Conservation (phyloP, 495 filamentous ascomycete species). For the Penicillium steckii region DNA sequence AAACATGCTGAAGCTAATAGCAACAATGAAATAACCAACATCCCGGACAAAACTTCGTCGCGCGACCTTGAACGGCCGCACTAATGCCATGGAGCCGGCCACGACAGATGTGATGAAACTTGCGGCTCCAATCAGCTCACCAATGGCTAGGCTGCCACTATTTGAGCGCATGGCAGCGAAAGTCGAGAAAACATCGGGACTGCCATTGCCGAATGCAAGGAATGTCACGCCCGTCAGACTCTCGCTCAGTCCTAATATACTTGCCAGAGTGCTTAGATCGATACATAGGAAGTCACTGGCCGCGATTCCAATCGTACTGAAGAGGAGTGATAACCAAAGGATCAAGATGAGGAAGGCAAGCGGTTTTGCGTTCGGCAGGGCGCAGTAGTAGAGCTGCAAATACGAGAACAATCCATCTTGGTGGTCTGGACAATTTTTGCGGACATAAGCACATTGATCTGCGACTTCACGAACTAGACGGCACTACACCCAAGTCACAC, state of each 20-base stretch:
- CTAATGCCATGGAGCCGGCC: conserved; percentile 95
- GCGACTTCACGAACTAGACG: conserved; percentile 70
- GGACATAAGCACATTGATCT: conserved; percentile 87
- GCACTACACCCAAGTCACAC: conserved; percentile 54
- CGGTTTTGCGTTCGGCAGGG: conserved; percentile 63
- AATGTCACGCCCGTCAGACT: conserved; percentile 97
- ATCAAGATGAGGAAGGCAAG: conserved; percentile 75
- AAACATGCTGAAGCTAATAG: conserved; percentile 82
- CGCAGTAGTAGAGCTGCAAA: conserved; percentile 89
- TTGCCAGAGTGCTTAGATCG: conserved; percentile 89
- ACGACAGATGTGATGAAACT: conserved; percentile 97
- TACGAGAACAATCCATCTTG: conserved; percentile 89
- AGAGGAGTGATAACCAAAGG: conserved; percentile 85
- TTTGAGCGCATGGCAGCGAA: conserved; percentile 97
- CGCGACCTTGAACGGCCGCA: conserved; percentile 88
- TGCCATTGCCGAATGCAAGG: conserved; percentile 97
- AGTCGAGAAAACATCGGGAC: conserved; percentile 97
- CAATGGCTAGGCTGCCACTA: conserved; percentile 91
- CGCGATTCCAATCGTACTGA: conserved; percentile 97
- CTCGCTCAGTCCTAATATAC: conserved; percentile 87
- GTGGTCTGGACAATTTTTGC: conserved; percentile 79
- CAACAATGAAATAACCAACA: conserved; percentile 88
- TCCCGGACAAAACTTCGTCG: conserved; percentile 88
- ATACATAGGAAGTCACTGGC: conserved; percentile 98
- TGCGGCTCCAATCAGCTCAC: conserved; percentile 93